Base-by-base conservation (phyloP, 2,329 filamentous ascomycete genomes). In the Didymella sp. region DNA sequence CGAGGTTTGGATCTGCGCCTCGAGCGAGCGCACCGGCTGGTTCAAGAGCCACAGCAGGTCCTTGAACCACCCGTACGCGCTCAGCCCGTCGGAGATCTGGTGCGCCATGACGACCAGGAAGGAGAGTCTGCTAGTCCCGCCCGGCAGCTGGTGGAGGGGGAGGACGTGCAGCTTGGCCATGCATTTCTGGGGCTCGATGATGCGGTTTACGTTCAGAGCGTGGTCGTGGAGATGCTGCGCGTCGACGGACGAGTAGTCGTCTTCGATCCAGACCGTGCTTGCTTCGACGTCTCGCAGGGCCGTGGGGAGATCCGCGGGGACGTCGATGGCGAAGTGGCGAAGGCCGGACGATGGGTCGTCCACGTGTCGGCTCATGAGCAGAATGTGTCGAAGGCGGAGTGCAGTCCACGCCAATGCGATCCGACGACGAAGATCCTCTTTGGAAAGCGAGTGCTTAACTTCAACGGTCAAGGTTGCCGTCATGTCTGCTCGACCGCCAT, bases 401-500 rank as follows among this genome's bases (percentile, higher is more conserved):
- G 66, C 64, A 6, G 76, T 62, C 78, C 79, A 81, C 1, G 77
- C 77, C 4, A 77, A 62, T 3, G 73, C 57, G 7, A 81, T 73
- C 31, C 73, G 62, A 43, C 68, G 52, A 4, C 74, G 70, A 2
- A 79, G 64, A 2, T 71, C 66, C 8, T 65, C 54, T n/a, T 58
- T 57, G 1, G 57, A 58, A 5, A 80, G 64, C 0, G 37, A 60
- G 33, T 74, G 73, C n/a, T 63, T 61, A 27, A 78, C 62, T 12
- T 76, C 72, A 15, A 79, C 50, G 1, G 73, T 73, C 9, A 81
- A 65, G 2, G 73, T 63, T 2, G 70, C 68, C 15, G 75, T 79
- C 58, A 81, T 74, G 51, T 82, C 80, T 19, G 80, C 80, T 49
- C 79, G 69, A 6, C 80, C 80, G 52, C 78, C 78, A 47, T 71